Percentiles rank a stretch among this genome's conserved stretches.
phyloP scores from a whole-genome alignment of 2,329 filamentous ascomycete genomes.

The Aspergillus puulaauensis region DNA sequence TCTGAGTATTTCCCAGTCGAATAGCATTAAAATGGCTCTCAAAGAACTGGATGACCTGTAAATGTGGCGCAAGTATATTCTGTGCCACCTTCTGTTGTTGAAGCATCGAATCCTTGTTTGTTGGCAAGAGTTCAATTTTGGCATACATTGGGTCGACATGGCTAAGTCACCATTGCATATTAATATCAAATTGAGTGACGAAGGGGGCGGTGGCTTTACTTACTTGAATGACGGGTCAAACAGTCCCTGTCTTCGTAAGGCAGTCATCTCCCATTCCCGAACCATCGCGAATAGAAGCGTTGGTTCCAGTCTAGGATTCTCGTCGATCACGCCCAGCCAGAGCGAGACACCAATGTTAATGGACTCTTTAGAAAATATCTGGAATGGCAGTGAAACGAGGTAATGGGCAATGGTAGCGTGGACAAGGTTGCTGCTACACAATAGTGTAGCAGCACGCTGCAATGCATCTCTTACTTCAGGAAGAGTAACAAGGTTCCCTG shows the following conservation, averaged over 20 bases:
- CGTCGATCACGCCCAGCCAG: constrained; percentile 96
- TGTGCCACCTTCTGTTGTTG: constrained; percentile 77
- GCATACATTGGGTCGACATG: constrained; percentile 86
- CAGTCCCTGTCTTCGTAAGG: constrained; percentile 74
- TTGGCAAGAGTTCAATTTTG: constrained; percentile 89
- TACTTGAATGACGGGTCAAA: constrained; percentile 72
- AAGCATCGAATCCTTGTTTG: constrained; percentile 71
- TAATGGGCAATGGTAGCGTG: constrained; percentile 80
- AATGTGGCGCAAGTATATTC: constrained; percentile 81
- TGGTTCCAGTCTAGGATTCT: constrained; percentile 85
- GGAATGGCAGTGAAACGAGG: constrained; percentile 89
- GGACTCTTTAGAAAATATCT: constrained; percentile 88
- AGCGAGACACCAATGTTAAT: constrained; percentile 94
- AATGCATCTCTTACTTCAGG: constrained; percentile 77
- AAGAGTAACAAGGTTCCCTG: constrained; percentile 68
- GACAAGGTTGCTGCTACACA: constrained; percentile 75
- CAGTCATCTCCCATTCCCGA: constrained; percentile 85
- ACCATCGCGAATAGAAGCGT: constrained; percentile 83
- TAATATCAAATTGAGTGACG: background rate
- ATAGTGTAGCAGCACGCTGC: constrained; percentile 77
- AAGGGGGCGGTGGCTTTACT: constrained; percentile 26
- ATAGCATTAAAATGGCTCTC: constrained; percentile 93
- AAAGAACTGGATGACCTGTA: constrained; percentile 82
- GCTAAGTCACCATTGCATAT: constrained; percentile 33
- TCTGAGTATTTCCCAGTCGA: constrained; percentile 77